Percentiles rank a stretch among this genome's conserved stretches.
Conservation (phyloP, 2,329 filamentous ascomycete genomes). For the Aspergillus tubingensis region DNA sequence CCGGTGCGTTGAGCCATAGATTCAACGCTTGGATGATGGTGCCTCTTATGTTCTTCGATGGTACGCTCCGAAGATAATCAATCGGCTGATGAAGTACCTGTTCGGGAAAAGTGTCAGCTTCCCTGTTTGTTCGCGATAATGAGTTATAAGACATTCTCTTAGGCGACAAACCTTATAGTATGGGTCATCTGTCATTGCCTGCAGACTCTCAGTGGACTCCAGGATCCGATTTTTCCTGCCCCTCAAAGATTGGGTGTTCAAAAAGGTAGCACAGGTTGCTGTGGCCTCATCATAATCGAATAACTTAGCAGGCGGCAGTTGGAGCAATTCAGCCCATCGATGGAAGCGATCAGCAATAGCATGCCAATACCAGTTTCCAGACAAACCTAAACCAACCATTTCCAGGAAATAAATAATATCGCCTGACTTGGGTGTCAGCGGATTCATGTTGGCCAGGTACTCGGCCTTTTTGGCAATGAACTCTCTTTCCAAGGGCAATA, state of each 20-base stretch:
- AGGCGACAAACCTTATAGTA: background rate
- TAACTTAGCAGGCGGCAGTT: background rate
- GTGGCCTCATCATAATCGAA: background rate
- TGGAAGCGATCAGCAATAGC: background rate
- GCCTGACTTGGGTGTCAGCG: background rate
- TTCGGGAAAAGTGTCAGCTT: background rate
- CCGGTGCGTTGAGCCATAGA: background rate
- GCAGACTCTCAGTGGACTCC: background rate
- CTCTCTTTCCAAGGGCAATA: background rate
- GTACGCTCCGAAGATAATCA: background rate
- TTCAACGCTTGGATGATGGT: slow-evolving; percentile 2
- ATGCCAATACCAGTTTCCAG: background rate
- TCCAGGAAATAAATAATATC: background rate
- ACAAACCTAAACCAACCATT: background rate
- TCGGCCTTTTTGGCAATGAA: background rate
- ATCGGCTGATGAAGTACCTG: background rate
- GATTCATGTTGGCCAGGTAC: background rate
- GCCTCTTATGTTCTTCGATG: background rate
- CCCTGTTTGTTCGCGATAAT: background rate
- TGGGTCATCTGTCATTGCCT: background rate
- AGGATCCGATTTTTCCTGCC: background rate
- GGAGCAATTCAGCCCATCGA: background rate
- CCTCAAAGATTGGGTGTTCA: background rate
- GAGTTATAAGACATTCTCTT: too few relatives aligned
- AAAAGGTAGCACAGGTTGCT: background rate